Base-by-base conservation (phyloP, 2,329 filamentous ascomycete species). In the Paracoccidioides brasiliensis region DNA sequence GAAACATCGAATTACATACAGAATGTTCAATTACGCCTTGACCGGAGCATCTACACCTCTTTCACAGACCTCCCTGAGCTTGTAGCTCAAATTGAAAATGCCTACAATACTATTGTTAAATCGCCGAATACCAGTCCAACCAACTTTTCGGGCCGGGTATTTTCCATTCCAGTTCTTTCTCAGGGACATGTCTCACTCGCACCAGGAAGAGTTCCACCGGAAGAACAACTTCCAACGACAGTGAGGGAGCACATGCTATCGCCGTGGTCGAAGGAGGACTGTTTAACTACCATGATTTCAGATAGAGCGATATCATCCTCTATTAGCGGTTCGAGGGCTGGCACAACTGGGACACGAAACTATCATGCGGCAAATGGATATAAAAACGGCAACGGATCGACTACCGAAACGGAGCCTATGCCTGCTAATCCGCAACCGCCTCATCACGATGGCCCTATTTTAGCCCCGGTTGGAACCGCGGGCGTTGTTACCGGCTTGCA, bases 211-310 rank as follows among this genome's bases (percentile, higher is more conserved):
- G 65, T 57, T 3, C 64, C 60, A 57, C 67, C 53, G 67, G 74
- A 77, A 40, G 69, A 72, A n/a, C 78, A 84, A 56, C 74, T 95
- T 2, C 86, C 89, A 0, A 68, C 74, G 14, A 77, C 75, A 33
- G 80, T 89, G 62, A 82, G 79, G 60, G 87, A 93, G 59, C 80
- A 88, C 61, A 87, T 96, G 80, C 73, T 89, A 56, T 76, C 80
- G 22, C 81, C 87, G 50, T 96, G 91, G 91, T 85, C 82, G 42
- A 83, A 84, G 64, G 90, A 95, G 28, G 72, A 76, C 12, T 86
- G 86, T 37, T 74, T 93, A 53, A 80, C 83, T 9, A 77, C 80
- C 41, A 78, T 88, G 51, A 82, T 86, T 57, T 81, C 76, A 57
- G 76, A 86, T 55, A 80, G 77, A 52, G 83, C 83, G 63, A 87